phyloP scores from a whole-genome alignment of 495 filamentous ascomycete species.

The Trichoderma reesei region DNA sequence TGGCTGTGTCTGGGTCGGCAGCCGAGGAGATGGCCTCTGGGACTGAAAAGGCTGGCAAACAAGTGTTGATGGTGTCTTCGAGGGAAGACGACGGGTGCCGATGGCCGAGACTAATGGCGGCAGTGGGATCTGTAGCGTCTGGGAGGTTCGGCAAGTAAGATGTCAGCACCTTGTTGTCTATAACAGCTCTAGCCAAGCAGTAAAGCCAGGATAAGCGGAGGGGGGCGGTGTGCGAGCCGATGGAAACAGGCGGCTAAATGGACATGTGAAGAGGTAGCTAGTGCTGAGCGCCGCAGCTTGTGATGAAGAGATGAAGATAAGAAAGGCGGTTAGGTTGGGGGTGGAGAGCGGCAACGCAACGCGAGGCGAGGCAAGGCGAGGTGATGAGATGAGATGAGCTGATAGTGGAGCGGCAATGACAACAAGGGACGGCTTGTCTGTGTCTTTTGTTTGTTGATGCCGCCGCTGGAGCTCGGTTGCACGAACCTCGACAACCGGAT shows the following conservation, averaged over 20 bases:
- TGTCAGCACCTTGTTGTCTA: not conserved
- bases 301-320: not conserved
- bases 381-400: not conserved
- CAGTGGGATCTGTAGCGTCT: not conserved
- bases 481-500: not conserved
- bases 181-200: not conserved
- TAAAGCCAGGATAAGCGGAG: not conserved
- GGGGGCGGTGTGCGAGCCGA: not conserved
- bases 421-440: not conserved
- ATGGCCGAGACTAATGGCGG: not conserved
- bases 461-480: not conserved
- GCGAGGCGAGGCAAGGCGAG: not conserved
- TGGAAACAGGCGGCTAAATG: not conserved
- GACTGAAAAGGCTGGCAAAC: not conserved
- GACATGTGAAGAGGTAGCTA: not conserved
- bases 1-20: slow-evolving; percentile 10
- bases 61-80: not conserved
- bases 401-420: not conserved
- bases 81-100: not conserved
- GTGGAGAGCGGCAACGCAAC: not conserved
- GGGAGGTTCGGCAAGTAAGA: not conserved
- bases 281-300: not conserved
- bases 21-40: not conserved
- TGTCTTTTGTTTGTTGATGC: too few relatives aligned
- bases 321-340: not conserved